Conservation (phyloP, 2,329 filamentous ascomycete species). For the Septoria linicola region DNA sequence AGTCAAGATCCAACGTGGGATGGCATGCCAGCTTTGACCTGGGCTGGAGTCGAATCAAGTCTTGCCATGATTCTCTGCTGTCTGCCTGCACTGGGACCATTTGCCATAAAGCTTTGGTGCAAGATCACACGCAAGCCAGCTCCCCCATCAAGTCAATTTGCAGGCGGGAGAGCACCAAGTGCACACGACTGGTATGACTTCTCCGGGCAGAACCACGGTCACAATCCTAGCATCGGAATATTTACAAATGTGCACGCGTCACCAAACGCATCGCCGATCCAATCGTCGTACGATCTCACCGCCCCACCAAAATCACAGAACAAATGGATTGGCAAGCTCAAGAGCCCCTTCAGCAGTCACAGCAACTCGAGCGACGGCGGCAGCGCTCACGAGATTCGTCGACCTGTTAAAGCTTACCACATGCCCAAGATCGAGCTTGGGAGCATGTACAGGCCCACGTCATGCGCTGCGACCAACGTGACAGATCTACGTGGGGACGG, state of each 20-base stretch:
- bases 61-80: conserved; percentile 32
- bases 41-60: conserved; percentile 33
- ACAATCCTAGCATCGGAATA: conserved; percentile 3
- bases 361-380: background rate
- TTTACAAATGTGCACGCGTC: conserved; percentile 15
- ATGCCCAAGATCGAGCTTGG: conserved; percentile 15
- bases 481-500: conserved; percentile 1
- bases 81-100: conserved; percentile 27
- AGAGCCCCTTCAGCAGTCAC: background rate
- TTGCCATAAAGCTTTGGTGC: conserved; percentile 11
- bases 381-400: background rate
- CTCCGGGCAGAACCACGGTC: conserved; percentile 7
- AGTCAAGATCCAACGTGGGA: conserved; percentile 30
- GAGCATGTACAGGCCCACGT: conserved; percentile 4
- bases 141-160: background rate
- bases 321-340: background rate
- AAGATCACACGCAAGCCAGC: conserved; percentile 3
- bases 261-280: conserved; percentile 8
- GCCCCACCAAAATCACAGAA: background rate
- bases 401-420: background rate
- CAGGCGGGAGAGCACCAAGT: background rate
- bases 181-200: conserved; percentile 8
- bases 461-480: conserved; percentile 4
- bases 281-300: background rate
- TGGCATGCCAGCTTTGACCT: conserved; percentile 26